These are phyloP conservation scores for Metarhizium robertsii DNA, from an alignment of 2,329 filamentous ascomycete genomes.

Conservation along the genomic window DNA sequence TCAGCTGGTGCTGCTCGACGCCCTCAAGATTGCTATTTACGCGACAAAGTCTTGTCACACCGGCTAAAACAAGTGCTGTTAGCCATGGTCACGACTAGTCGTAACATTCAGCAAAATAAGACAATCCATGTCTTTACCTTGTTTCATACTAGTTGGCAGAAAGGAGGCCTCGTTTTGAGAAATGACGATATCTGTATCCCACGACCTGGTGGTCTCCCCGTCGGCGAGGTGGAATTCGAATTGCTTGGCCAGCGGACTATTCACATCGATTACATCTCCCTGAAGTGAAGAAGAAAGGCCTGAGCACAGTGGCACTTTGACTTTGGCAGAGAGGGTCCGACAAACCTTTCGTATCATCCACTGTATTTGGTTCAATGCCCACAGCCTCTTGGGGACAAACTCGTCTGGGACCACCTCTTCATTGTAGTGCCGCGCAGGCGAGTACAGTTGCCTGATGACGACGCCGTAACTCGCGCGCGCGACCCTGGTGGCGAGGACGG, in stretches of 20 bases:
- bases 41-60: constrained; percentile 27
- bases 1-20: constrained; percentile 27
- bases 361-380: constrained; percentile 31
- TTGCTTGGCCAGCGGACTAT: constrained; percentile 20
- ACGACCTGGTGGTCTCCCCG: constrained; percentile 23
- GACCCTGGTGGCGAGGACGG: constrained; percentile 33
- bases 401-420: constrained; percentile 25
- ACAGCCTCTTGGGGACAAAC: constrained; percentile 19
- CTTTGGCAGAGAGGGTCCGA: too few relatives aligned
- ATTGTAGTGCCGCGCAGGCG: constrained; percentile 24
- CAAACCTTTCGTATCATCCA: constrained; percentile 32
- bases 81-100: background rate
- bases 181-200: constrained; percentile 29
- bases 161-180: constrained; percentile 27
- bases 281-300: too few relatives aligned
- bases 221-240: constrained; percentile 25
- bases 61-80: constrained; percentile 16
- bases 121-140: constrained; percentile 17
- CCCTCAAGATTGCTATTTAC: constrained; percentile 31
- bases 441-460: constrained; percentile 26
- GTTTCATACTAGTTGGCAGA: constrained; percentile 27
- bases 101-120: background rate
- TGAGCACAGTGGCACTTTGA: too few relatives aligned
- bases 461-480: constrained; percentile 35
- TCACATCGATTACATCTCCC: constrained; percentile 30